Conservation (phyloP, 1,284 basidiomycete species). For the Malassezia sp. region DNA sequence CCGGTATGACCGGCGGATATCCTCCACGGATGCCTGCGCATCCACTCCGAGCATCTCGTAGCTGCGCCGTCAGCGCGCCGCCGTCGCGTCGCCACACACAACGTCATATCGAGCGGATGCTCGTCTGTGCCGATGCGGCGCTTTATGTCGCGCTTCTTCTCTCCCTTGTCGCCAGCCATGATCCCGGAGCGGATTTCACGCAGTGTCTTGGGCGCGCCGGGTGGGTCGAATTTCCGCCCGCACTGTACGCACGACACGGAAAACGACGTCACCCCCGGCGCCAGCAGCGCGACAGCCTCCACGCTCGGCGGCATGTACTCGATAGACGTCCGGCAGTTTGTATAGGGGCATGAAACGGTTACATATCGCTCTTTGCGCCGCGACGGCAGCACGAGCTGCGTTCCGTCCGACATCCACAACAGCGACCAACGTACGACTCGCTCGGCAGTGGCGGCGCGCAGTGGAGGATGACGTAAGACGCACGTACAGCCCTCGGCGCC, state of each 20-base stretch:
- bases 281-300: slow-evolving; percentile 20
- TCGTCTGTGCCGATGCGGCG: slow-evolving; percentile 44
- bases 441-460: not conserved
- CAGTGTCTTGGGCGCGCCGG: slow-evolving; percentile 30
- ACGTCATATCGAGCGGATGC: slow-evolving; percentile 42
- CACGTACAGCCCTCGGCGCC: too few relatives aligned
- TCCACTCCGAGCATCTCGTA: slow-evolving; percentile 62
- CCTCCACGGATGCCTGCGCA: slow-evolving; percentile 63
- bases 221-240: slow-evolving; percentile 39
- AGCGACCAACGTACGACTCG: too few relatives aligned
- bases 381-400: slow-evolving; percentile 20
- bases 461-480: too few relatives aligned
- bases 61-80: slow-evolving; percentile 11
- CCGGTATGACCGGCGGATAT: slow-evolving; percentile 92
- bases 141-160: slow-evolving; percentile 17
- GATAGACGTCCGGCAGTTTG: slow-evolving; percentile 33
- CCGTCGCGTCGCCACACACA: slow-evolving; percentile 19
- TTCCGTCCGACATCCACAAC: slow-evolving; percentile 1
- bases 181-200: slow-evolving; percentile 24
- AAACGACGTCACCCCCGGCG: slow-evolving; percentile 32
- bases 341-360: slow-evolving; percentile 35
- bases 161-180: slow-evolving; percentile 21
- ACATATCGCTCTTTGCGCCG: slow-evolving; percentile 35
- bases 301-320: slow-evolving; percentile 33
- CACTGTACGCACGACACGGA: slow-evolving; percentile 40